A percentile compares a stretch with the other conserved stretches of the same genome.
Conservation (phyloP, 2,329 filamentous ascomycete species). For the Claviceps cyperi region DNA sequence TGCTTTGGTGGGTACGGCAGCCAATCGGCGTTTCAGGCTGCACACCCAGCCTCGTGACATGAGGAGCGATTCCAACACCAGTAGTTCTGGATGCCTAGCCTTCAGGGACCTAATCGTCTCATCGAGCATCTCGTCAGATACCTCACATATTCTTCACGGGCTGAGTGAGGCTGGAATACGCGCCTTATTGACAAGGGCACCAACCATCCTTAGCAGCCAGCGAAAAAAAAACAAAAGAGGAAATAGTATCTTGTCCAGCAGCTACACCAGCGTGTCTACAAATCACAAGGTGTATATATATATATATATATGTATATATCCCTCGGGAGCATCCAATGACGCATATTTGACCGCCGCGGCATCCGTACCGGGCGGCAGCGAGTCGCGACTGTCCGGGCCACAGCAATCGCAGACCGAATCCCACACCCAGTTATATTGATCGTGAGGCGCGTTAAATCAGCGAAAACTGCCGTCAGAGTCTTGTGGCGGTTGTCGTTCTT, state of each 20-base stretch:
- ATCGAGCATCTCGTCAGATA: constrained; percentile 57
- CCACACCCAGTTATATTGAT: constrained; percentile 41
- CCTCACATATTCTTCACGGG: constrained; percentile 47
- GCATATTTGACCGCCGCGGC: constrained; percentile 34
- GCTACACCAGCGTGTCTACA: constrained; percentile 18
- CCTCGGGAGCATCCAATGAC: constrained; percentile 24
- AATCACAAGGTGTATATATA: constrained; percentile 45
- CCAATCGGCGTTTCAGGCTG: too few species aligned
- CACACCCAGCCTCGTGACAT: too few species aligned
- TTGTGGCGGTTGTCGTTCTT: constrained; percentile 8
- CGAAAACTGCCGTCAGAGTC: constrained; percentile 41
- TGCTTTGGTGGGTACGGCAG: too few species aligned
- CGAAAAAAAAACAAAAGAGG: constrained; percentile 44
- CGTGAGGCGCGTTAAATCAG: constrained; percentile 49
- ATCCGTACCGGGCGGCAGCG: constrained; percentile 23
- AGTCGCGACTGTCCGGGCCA: constrained; percentile 33
- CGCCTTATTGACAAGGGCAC: constrained; percentile 35
- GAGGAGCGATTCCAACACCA: too few species aligned
- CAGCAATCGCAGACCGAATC: constrained; percentile 48
- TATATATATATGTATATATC: constrained; percentile 18
- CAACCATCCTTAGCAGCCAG: constrained; percentile 37
- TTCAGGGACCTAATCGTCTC: constrained; percentile 37
- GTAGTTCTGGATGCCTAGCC: constrained; percentile 10
- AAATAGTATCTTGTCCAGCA: constrained; percentile 39
- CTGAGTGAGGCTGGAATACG: constrained; percentile 34